Conservation (phyloP, 2,329 filamentous ascomycete species). For the Podosphaera fusca region DNA sequence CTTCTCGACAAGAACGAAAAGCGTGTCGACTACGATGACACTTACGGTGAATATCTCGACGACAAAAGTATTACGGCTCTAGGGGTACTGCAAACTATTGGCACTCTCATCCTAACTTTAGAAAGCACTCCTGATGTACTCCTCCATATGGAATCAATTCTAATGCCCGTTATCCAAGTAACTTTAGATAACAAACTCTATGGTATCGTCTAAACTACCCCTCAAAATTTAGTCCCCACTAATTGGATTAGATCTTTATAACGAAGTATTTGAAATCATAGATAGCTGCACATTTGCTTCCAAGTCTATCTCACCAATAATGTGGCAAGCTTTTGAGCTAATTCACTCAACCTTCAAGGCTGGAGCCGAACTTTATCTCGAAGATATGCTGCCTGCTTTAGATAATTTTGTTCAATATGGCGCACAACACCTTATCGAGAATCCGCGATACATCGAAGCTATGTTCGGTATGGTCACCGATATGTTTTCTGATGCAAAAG, state of each 20-base stretch:
- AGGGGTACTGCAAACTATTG: slow-evolving; percentile 90
- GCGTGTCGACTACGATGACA: slow-evolving; percentile 42
- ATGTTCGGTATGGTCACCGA: slow-evolving; percentile 85
- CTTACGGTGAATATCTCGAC: slow-evolving; percentile 77
- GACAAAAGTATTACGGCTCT: slow-evolving; percentile 97
- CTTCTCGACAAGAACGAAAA: slow-evolving; percentile 71
- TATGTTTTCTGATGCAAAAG: slow-evolving; percentile 81
- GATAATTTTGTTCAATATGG: slow-evolving; percentile 97
- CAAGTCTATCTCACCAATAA: slow-evolving; percentile 81
- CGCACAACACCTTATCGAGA: slow-evolving; percentile 54
- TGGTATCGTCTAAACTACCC: slow-evolving; percentile 25
- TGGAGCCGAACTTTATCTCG: slow-evolving; percentile 86
- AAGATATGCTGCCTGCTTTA: slow-evolving; percentile 93
- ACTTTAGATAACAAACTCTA: slow-evolving; percentile 97
- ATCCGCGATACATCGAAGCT: slow-evolving; percentile 66
- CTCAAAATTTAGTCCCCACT: slow-evolving; percentile 7
- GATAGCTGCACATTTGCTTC: slow-evolving; percentile 97
- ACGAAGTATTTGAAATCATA: slow-evolving; percentile 96
- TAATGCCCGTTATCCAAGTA: slow-evolving; percentile 92
- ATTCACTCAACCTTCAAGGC: slow-evolving; percentile 95
- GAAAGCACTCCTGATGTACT: slow-evolving; percentile 95
- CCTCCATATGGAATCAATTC: slow-evolving; percentile 75
- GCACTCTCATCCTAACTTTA: slow-evolving; percentile 83
- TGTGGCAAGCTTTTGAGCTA: slow-evolving; percentile 97
- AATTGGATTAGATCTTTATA: slow-evolving; percentile 51